Conservation (phyloP, 2,329 filamentous ascomycete genomes). For the Parafenestella ontariensis region DNA sequence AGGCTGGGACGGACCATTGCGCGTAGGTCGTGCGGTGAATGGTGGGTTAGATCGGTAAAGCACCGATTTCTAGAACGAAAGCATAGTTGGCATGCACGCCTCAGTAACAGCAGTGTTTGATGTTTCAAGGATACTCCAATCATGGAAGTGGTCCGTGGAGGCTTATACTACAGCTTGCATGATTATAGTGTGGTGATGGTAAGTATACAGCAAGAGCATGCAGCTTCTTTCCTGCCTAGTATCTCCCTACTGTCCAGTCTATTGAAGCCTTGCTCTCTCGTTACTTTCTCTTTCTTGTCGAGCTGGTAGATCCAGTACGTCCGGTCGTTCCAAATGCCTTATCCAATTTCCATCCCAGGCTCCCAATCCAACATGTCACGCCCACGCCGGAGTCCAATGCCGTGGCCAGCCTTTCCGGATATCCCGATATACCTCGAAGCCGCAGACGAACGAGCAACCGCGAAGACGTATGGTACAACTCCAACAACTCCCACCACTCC, state of each 20-base stretch:
- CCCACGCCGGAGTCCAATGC: conserved; percentile 11
- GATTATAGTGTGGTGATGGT: conserved; percentile 23
- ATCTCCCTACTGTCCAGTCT: conserved; percentile 3
- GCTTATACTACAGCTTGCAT: conserved; percentile 18
- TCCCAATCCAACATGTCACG: conserved; percentile 8
- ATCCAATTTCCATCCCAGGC: conserved; percentile 16
- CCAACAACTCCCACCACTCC: conserved; percentile 31
- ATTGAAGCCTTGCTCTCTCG: background rate
- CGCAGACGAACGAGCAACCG: conserved; percentile 11
- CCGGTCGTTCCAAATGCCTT: conserved; percentile 23
- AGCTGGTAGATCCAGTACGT: conserved; percentile 2
- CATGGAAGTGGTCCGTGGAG: conserved; percentile 11
- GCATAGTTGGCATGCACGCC: conserved; percentile 31
- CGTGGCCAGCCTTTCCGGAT: conserved; percentile 28
- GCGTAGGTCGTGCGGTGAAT: conserved; percentile 33
- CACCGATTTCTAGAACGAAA: conserved; percentile 28
- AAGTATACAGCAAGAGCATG: conserved; percentile 16
- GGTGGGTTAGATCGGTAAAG: conserved; percentile 27
- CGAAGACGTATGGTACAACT: conserved; percentile 28
- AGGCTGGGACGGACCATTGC: conserved; percentile 28
- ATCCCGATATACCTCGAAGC: conserved; percentile 38
- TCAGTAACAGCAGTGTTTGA: conserved; percentile 30
- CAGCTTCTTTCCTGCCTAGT: conserved; percentile 13
- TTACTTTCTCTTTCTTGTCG: background rate
- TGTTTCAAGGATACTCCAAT: conserved; percentile 30